These are phyloP conservation scores for Fraxinus paxiana DNA, from an alignment of 305 asterid species.

Conservation along the genomic window DNA sequence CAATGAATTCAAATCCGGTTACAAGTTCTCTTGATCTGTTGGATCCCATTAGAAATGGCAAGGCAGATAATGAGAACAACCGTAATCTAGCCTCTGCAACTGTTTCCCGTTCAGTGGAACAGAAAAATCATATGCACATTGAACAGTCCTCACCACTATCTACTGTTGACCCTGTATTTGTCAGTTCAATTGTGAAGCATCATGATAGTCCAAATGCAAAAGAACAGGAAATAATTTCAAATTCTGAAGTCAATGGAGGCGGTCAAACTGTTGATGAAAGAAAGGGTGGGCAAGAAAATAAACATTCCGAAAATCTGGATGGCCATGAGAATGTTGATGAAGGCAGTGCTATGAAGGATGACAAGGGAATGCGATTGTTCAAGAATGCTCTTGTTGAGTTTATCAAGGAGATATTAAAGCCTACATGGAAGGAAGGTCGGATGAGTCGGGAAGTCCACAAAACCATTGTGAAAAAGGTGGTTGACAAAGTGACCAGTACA, in stretches of 20 bases:
- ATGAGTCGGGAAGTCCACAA: conserved; percentile 92
- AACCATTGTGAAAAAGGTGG: conserved; percentile 88
- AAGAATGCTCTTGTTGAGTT: conserved; percentile 75
- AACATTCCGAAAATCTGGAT: conserved; percentile 35
- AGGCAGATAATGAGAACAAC: conserved; percentile 14
- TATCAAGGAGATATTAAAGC: conserved; percentile 84
- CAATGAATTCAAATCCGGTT: conserved; percentile 21
- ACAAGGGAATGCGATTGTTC: conserved; percentile 64
- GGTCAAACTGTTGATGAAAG: conserved; percentile 20
- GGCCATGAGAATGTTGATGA: conserved; percentile 48
- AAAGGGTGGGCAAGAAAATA: conserved; percentile 34
- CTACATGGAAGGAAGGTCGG: conserved; percentile 87
- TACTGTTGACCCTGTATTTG: conserved; percentile 20
- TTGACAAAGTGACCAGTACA: conserved; percentile 74
- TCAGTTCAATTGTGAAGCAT: conserved; percentile 12
- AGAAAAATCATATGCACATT: conserved; percentile 24
- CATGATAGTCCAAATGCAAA: conserved; percentile 25
- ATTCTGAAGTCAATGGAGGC: conserved; percentile 28
- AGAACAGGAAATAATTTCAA: conserved; percentile 30
- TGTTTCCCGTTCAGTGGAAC: conserved; percentile 23
- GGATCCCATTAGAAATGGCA: conserved; percentile 23
- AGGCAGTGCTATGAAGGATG: conserved; percentile 57
- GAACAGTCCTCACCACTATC: conserved; percentile 30
- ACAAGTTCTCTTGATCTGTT: conserved; percentile 23
- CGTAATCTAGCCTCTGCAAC: conserved; percentile 22